Evolutionary conservation across 768 basidiomycete species (phyloP).

Genomic region (Psilocybe sp.): DNA sequence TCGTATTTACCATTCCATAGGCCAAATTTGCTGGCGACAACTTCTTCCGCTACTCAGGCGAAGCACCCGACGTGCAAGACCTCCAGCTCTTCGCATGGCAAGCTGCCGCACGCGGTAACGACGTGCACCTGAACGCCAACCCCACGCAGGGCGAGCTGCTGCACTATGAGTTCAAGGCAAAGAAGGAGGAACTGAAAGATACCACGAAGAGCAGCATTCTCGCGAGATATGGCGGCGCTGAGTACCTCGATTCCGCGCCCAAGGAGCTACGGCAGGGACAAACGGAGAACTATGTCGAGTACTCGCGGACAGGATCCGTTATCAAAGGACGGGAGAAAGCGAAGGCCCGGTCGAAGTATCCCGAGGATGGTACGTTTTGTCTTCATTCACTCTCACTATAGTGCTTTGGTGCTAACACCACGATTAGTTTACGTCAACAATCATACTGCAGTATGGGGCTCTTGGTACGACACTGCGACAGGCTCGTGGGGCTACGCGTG

Average conservation of each 20-base stretch:
- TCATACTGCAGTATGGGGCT: slow-evolving; percentile 97
- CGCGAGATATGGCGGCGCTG: slow-evolving; percentile 90
- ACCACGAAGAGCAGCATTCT: slow-evolving; percentile 87
- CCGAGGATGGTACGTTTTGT: slow-evolving; percentile 80
- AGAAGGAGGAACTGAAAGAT: slow-evolving; percentile 90
- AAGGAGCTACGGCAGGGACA: slow-evolving; percentile 92
- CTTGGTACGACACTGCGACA: slow-evolving; percentile 75
- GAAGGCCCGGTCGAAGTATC: slow-evolving; percentile 88
- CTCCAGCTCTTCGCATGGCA: slow-evolving; percentile 98
- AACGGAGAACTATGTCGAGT: slow-evolving; percentile 97
- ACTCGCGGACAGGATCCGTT: slow-evolving; percentile 87
- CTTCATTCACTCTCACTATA: neutral
- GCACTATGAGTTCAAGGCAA: slow-evolving; percentile 86
- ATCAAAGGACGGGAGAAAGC: slow-evolving; percentile 90
- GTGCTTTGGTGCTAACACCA: slow-evolving; percentile 9
- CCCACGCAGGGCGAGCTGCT: slow-evolving; percentile 94
- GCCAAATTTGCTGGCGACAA: slow-evolving; percentile 95
- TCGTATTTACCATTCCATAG: slow-evolving; percentile 33
- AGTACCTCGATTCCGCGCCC: slow-evolving; percentile 87
- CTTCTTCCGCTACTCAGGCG: slow-evolving; percentile 88
- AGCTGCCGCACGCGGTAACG: slow-evolving; percentile 87
- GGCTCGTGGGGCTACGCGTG: slow-evolving; percentile 92
- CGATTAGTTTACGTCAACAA: slow-evolving; percentile 82
- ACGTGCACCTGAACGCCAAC: slow-evolving; percentile 93
- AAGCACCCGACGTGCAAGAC: slow-evolving; percentile 87